Conservation (phyloP, 202 grass and related monocot genomes). For the Cymbopogon flexuosus region DNA sequence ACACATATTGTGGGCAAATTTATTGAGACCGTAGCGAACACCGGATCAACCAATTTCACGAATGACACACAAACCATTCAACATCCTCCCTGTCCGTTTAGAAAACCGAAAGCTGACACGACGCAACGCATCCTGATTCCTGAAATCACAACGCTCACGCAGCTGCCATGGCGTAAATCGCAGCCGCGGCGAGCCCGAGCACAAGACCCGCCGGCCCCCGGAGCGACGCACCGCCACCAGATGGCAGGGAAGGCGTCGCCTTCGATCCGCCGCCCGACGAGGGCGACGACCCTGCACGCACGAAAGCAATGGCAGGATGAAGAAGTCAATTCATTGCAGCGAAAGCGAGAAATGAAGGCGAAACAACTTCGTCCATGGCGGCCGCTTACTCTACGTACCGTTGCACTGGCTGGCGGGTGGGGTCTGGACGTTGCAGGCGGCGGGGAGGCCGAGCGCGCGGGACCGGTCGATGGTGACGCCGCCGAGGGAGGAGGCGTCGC, state of each 20-base stretch:
- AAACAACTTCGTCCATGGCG: background rate
- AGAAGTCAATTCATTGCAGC: background rate
- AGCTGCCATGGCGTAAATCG: background rate
- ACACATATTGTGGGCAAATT: background rate
- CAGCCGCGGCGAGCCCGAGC: conserved; percentile 23
- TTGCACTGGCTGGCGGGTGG: conserved; percentile 40
- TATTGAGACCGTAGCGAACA: background rate
- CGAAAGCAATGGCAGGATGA: background rate
- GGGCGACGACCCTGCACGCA: background rate
- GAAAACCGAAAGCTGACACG: background rate
- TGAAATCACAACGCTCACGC: background rate
- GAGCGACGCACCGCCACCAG: conserved; percentile 2
- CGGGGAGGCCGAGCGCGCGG: conserved; percentile 34
- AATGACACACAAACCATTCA: background rate
- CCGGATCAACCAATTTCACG: background rate
- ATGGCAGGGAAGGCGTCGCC: conserved; percentile 3
- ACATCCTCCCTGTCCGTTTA: background rate
- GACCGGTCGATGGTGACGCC: conserved; percentile 40
- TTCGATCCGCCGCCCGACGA: conserved; percentile 22
- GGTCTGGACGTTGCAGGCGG: conserved; percentile 46
- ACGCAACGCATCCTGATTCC: background rate
- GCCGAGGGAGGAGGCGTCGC: conserved; percentile 24
- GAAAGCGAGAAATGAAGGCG: background rate
- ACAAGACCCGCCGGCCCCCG: background rate
- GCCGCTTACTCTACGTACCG: background rate